Conservation (phyloP, 495 filamentous ascomycete species). For the Eremomyces bilateralis region DNA sequence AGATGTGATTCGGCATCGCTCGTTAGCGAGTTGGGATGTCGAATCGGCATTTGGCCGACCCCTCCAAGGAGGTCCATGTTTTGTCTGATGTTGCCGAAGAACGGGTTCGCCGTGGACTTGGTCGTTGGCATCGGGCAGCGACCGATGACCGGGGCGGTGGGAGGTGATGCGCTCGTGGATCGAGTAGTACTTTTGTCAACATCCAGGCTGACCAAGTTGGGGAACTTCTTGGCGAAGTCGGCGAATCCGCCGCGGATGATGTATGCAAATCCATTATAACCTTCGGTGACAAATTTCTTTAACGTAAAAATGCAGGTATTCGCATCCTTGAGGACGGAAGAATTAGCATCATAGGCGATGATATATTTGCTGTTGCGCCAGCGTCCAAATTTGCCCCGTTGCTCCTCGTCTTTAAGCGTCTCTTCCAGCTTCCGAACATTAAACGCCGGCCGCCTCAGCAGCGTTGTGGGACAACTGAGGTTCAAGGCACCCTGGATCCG, state of each 20-base stretch:
- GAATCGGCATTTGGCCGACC: conserved; percentile 71
- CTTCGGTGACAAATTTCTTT: conserved; percentile 77
- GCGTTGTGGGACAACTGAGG: conserved; percentile 84
- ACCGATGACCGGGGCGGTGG: conserved; percentile 55
- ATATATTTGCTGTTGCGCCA: conserved; percentile 60
- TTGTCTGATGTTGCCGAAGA: conserved; percentile 90
- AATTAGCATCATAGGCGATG: conserved; percentile 68
- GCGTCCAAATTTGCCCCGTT: conserved; percentile 49
- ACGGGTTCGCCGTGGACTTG: conserved; percentile 53
- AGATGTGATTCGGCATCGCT: conserved; percentile 24
- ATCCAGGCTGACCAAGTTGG: conserved; percentile 19
- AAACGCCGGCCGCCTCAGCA: conserved; percentile 79
- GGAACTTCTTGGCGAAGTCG: conserved; percentile 28
- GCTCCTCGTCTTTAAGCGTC: conserved; percentile 58
- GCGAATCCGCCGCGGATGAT: conserved; percentile 40
- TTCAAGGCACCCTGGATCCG: conserved; percentile 64
- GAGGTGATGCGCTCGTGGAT: conserved; percentile 27
- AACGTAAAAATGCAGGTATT: conserved; percentile 56
- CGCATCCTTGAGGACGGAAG: conserved; percentile 58
- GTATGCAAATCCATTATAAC: conserved; percentile 50
- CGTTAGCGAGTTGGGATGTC: conserved; percentile 37
- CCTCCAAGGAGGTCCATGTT: conserved; percentile 91
- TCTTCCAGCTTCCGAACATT: conserved; percentile 74
- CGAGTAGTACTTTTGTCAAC: no score
- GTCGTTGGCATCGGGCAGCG: conserved; percentile 64